These are phyloP conservation scores for Trapa bicornis DNA, from an alignment of 345 rosid genomes.

Conservation along the genomic window DNA sequence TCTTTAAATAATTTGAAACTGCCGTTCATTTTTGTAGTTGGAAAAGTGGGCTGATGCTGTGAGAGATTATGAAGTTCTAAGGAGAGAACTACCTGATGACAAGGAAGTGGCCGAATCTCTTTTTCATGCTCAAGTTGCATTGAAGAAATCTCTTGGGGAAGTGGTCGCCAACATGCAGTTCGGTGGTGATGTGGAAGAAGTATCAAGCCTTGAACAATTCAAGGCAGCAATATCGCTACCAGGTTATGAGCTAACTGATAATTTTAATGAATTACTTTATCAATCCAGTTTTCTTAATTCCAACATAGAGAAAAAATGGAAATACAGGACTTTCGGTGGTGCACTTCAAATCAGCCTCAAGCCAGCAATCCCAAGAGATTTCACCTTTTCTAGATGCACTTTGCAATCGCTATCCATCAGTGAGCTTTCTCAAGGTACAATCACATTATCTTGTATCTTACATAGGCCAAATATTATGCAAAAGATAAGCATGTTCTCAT, in stretches of 20 bases:
- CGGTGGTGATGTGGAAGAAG: conserved; percentile 89
- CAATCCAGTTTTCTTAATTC: background rate
- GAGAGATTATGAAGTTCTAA: conserved; percentile 67
- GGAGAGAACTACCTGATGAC: conserved; percentile 70
- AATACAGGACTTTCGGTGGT: conserved; percentile 65
- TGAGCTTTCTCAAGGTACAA: conserved; percentile 74
- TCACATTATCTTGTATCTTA: background rate
- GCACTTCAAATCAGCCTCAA: conserved; percentile 48
- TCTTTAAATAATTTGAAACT: background rate
- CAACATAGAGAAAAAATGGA: background rate
- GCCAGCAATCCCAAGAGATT: conserved; percentile 71
- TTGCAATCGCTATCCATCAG: conserved; percentile 74
- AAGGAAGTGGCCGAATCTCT: conserved; percentile 77
- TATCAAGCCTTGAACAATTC: conserved; percentile 56
- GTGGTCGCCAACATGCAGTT: conserved; percentile 86
- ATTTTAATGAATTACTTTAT: background rate
- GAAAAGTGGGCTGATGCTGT: conserved; percentile 90
- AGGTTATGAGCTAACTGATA: conserved; percentile 21
- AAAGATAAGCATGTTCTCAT: background rate
- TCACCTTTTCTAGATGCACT: conserved; percentile 62
- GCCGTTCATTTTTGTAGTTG: conserved; percentile 28
- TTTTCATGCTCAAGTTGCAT: conserved; percentile 84
- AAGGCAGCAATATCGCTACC: conserved; percentile 68
- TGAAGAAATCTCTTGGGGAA: conserved; percentile 90
- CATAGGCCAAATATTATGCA: background rate